Percentiles rank a stretch among this genome's conserved stretches.
Evolutionary conservation across 164 flowering plant species (phyloP).

Genomic region (Houttuynia cordata): DNA sequence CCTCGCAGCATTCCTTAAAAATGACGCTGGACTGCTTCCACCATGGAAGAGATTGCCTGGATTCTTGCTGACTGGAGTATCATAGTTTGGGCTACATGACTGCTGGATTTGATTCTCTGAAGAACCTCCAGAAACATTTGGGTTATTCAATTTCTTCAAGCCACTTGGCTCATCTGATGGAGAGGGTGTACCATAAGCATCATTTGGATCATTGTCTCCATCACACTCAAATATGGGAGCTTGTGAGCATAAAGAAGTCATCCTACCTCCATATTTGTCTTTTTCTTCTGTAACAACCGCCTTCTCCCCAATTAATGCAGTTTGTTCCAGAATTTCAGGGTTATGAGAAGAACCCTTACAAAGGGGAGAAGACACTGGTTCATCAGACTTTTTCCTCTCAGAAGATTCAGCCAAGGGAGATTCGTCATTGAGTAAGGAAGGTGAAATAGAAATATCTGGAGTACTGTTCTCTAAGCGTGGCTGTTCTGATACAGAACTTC

Average conservation of each 20-base stretch:
- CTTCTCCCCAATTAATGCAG: neutral
- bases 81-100: neutral
- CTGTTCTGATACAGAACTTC: neutral
- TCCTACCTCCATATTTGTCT: neutral
- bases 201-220: neutral
- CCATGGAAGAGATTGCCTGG: neutral
- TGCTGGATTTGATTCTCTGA: neutral
- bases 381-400: neutral
- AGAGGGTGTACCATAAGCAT: neutral
- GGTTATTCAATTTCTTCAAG: neutral
- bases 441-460: neutral
- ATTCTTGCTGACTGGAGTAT: neutral
- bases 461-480: no score
- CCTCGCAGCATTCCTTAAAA: neutral
- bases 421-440: neutral
- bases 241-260: neutral
- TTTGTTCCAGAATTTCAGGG: neutral
- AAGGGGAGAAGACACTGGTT: no score
- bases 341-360: no score
- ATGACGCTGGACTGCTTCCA: neutral
- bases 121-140: neutral
- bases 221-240: neutral
- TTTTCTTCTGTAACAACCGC: neutral
- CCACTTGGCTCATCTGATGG: neutral
- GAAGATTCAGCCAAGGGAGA: neutral